A percentile compares a stretch with the other conserved stretches of the same genome.
Conservation (phyloP, 2,329 filamentous ascomycete species). For the Sordariomycetes sp. region DNA sequence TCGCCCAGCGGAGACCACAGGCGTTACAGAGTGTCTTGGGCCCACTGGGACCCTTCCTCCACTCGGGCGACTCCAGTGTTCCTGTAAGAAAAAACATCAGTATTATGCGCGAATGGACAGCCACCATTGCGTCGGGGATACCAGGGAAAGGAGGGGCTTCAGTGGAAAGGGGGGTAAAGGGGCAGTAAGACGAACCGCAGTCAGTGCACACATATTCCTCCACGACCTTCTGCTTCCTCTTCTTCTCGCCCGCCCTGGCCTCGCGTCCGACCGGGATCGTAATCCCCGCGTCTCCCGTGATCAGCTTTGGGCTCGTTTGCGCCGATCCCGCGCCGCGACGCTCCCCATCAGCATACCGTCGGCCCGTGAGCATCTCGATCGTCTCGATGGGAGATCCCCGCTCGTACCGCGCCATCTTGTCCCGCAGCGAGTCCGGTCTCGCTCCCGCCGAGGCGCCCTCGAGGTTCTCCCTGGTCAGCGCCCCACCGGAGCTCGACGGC, state of each 20-base stretch:
- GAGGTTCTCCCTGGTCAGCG: constrained; percentile 69
- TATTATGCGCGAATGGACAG: not conserved
- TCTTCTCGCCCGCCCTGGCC: constrained; percentile 62
- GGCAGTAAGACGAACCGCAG: constrained; percentile 50
- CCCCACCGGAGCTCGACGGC: constrained; percentile 42
- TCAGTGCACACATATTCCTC: constrained; percentile 95
- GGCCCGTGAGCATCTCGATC: constrained; percentile 86
- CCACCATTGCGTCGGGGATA: not conserved
- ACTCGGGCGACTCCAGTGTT: constrained; percentile 87
- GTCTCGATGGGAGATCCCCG: constrained; percentile 59
- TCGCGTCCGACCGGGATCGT: constrained; percentile 75
- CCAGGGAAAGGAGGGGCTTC: not conserved
- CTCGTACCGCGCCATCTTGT: constrained; percentile 79
- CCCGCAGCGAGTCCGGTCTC: constrained; percentile 64
- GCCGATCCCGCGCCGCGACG: constrained; percentile 57
- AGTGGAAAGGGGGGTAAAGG: not conserved
- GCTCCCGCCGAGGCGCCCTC: constrained; percentile 59
- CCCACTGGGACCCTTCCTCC: constrained; percentile 86
- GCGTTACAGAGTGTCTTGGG: constrained; percentile 95
- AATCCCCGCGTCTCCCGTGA: constrained; percentile 43
- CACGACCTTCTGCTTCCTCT: constrained; percentile 72
- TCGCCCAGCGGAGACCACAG: constrained; percentile 67
- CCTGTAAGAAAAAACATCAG: constrained; percentile 25
- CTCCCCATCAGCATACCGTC: constrained; percentile 82
- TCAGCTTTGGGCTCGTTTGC: constrained; percentile 70